Evolutionary conservation across 176 grass and related monocot genomes (phyloP), one percentile per base, ranked within the genome.

Genomic region (Ananas comosus): DNA sequence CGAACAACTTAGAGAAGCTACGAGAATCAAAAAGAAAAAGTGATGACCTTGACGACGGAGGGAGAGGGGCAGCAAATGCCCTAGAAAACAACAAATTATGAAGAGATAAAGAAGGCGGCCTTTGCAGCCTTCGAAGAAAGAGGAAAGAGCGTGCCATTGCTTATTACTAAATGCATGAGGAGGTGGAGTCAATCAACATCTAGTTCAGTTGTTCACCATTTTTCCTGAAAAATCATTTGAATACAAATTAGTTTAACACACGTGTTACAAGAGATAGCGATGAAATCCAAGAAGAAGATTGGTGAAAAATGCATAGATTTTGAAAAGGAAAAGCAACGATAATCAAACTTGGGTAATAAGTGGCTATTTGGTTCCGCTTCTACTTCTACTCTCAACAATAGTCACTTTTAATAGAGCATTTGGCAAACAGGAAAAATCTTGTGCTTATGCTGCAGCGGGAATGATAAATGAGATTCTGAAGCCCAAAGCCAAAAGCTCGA

Each of bases 81-180:
- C 21, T 80, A 10, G 64, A 50, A 48, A 73, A 42, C 4, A 42
- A 73, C 27, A 72, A 25, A 68, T 72, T 18, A 17, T 82, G 59
- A 52, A 80, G 51, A n/a, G 59, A n/a, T 0, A 70, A 79, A 16
- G 65, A 81, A 74, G 28, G 11, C 3, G 80, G 21, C 1, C 65
- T 84, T 69, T 64, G 77, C 52, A 86, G 48, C 24, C 67, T 81
- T 66, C 71, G 78, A 70, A 48, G 72, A 9, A 71, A 76, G 12
- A 84, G 52, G 65, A 72, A 27, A 51, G 80, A 68, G 59, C 0
- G 52, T 11, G 71, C 74, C 90, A 93, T 93, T 29, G 63, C 23
- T 51, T 0, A 50, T 12, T 33, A 65, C 3, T 4, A 13, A 49
- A 27, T 17, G n/a, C 28, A 18, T 14, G 12, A 17, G 53, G 13